Evolutionary conservation across 1,284 basidiomycete genomes (phyloP).

Genomic region (Puccinia brachypodii): DNA sequence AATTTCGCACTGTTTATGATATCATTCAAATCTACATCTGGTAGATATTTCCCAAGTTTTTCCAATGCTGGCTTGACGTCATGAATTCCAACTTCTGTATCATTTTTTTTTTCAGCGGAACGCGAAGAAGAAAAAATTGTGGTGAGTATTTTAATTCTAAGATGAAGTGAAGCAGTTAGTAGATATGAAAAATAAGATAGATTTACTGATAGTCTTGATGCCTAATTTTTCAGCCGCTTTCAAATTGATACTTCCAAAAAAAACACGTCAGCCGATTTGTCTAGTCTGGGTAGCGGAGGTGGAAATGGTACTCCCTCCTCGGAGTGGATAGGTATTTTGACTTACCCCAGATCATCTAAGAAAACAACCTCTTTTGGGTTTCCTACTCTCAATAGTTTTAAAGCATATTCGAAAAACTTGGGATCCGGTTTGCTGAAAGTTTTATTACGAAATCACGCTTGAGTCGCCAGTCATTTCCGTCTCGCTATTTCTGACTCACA

Average conservation of each 20-base stretch:
- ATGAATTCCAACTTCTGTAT: conserved; percentile 39
- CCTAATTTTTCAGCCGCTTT: conserved; percentile 56
- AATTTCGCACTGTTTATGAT: conserved; percentile 15
- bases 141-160: neutral
- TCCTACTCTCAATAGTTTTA: conserved; percentile 54
- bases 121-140: neutral
- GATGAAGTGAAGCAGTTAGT: neutral
- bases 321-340: conserved; percentile 8
- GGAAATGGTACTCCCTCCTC: neutral
- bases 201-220: conserved; percentile 58
- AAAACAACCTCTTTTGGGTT: conserved; percentile 56
- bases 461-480: neutral
- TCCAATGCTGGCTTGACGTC: conserved; percentile 33
- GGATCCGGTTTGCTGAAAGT: conserved; percentile 57
- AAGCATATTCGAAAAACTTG: conserved; percentile 56
- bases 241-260: conserved; percentile 52
- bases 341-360: conserved; percentile 57
- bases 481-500: neutral
- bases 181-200: neutral
- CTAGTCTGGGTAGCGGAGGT: neutral
- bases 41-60: neutral
- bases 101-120: conserved; percentile 9
- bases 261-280: neutral
- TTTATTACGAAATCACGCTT: neutral
- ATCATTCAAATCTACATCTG: conserved; percentile 18